These are phyloP conservation scores for Hyaloraphidium curvatum DNA, from an alignment of 192 early-diverging fungal genomes.

Conservation along the genomic window DNA sequence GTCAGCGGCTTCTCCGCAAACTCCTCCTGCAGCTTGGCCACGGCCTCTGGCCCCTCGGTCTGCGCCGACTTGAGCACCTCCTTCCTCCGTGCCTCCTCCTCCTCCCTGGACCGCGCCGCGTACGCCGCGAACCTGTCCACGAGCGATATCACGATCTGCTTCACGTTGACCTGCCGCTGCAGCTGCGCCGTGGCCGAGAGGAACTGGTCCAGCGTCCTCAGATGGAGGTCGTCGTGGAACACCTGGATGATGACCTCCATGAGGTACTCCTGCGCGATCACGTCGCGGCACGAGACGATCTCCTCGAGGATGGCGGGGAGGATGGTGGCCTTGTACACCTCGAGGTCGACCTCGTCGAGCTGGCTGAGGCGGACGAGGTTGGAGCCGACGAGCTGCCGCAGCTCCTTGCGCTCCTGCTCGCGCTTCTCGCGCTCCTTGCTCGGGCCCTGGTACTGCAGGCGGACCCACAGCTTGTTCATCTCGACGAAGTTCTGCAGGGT, in stretches of 20 bases:
- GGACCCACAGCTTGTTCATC: conserved; percentile 99
- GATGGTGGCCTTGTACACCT: conserved; percentile 63
- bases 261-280: conserved; percentile 97
- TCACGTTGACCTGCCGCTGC: conserved; percentile 85
- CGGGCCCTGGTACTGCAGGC: conserved; percentile 91
- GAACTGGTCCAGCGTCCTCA: conserved; percentile 72
- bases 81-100: conserved; percentile 12
- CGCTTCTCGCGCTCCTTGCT: conserved; percentile 83
- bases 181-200: conserved; percentile 79
- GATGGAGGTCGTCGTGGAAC: conserved; percentile 92
- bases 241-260: conserved; percentile 99
- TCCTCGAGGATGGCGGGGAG: conserved; percentile 86
- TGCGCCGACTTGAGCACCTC: neutral
- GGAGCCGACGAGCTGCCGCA: conserved; percentile 88
- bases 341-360: conserved; percentile 67
- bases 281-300: conserved; percentile 89
- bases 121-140: conserved; percentile 86
- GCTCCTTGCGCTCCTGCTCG: conserved; percentile 86
- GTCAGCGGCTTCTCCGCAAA: conserved; percentile 26
- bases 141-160: conserved; percentile 85
- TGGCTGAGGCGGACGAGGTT: conserved; percentile 89
- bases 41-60: neutral
- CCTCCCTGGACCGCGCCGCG: conserved; percentile 39
- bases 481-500: conserved; percentile 96
- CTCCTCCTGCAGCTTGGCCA: neutral